Base-by-base conservation (phyloP, 116 monocot genomes). In the Trichopus zeylanicus region DNA sequence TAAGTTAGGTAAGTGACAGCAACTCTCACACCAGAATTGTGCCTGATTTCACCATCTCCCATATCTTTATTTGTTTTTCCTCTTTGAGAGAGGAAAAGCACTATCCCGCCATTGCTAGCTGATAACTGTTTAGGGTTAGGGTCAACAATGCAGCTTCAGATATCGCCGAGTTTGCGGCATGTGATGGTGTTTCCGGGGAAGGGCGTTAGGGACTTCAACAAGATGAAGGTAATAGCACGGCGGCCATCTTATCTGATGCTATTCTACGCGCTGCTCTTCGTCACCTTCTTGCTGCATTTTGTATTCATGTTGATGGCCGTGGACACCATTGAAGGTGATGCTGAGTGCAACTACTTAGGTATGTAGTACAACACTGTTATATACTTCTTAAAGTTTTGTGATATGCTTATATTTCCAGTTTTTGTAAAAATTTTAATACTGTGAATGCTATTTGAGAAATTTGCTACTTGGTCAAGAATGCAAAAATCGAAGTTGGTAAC, bases 1-100 rank as follows among this genome's bases (percentile, higher is more conserved):
- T n/a, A n/a, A 51, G 79, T 64, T 87, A 76, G 87, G 87, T 87
- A 71, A 47, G 39, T 67, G 82, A 79, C 52, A 74, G 74, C 76
- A 66, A 76, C 73, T 57, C 30, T 53, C 27, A 23, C 66, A 72
- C 66, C 81, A 67, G 66, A 68, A 52, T 15, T 1, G 53, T 5
- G 46, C 34, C 64, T 39, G 51, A 34, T 65, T 58, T 35, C 10
- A 20, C 49, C 62, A 29, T 53, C 56, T 60, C 42, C 15, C 30
- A 11, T 22, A 33, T 26, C 31, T 30, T 31, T 5, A 48, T 34
- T 26, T 33, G 24, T 48, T 47, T 21, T 21, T 28, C 34, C 48
- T 39, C 33, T 3, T 30, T 51, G 42, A 18, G 13, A 22, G 25
- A 27, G 46, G n/a, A n/a, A n/a, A n/a, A n/a, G n/a, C n/a, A n/a